Evolutionary conservation across 305 asterid species (phyloP), one percentile per base, ranked within the genome.

Genomic region (Coffea humblotiana): DNA sequence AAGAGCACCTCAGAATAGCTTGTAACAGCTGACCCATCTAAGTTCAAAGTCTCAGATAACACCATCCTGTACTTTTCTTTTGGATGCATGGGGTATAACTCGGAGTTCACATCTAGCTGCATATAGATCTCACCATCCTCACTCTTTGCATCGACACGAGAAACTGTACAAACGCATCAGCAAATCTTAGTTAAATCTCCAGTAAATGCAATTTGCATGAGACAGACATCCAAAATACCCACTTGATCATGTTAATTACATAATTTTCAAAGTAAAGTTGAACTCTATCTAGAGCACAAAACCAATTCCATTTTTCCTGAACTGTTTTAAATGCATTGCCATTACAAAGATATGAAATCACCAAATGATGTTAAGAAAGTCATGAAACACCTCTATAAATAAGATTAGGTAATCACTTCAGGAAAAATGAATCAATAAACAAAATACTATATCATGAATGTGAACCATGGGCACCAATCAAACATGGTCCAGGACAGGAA

Each of bases 101-200:
- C 91, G 3, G 90, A 82, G 84, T 90, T 85, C 84, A 96, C 91
- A 68, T 95, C 98, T 40, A 95, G 83, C 83, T 88, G 92, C 80
- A 93, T 45, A 77, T 75, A 76, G 65, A 80, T 82, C 23, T 74
- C 91, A 45, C 71, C 86, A 18, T 87, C 90, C 84, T 90, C 94
- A 49, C 85, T 77, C 71, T 72, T 79, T 13, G 95, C 99, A 75
- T 81, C 88, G 48, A 96, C 87, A 69, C 97, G 88, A 3, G 93
- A 89, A 89, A 96, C 99, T 94, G 89, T 64, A 90, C 77, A 73
- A 82, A 79, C 72, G 80, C 43, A 49, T 21, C 56, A 65, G 78
- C 35, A 80, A 78, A n/a, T 75, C 4, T 78, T 32, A 77, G 71
- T 79, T 71, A 49, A 67, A 84, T 64, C 40, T 75, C 68, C n/a